phyloP scores from a whole-genome alignment of 441 rosid species.

The Gossypium lobatum region DNA sequence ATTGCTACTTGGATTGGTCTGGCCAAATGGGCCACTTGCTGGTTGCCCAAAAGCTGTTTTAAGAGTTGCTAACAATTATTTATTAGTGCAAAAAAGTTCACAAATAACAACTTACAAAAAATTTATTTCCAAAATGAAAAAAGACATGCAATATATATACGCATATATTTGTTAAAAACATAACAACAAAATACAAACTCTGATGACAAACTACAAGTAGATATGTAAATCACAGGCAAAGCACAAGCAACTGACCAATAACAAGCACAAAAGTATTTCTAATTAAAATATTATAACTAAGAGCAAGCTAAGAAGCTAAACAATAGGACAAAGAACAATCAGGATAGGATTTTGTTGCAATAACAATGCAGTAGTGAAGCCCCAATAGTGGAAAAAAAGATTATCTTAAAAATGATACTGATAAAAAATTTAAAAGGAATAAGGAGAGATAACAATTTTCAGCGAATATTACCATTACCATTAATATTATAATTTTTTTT shows the following conservation, averaged over 20 bases:
- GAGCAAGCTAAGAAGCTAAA: background rate
- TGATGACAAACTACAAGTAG: background rate
- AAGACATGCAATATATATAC: background rate
- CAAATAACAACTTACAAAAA: background rate
- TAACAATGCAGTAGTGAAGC: background rate
- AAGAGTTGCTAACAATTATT: slow-evolving; percentile 9
- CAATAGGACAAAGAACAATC: background rate
- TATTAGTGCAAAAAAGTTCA: background rate
- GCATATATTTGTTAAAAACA: background rate
- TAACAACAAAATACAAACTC: background rate
- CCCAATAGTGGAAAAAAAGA: background rate
- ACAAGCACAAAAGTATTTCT: background rate
- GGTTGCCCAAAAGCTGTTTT: slow-evolving; percentile 89
- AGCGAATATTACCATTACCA: background rate
- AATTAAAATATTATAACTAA: background rate
- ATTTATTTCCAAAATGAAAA: background rate
- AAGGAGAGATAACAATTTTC: background rate
- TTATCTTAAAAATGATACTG: background rate
- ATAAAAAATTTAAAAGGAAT: background rate
- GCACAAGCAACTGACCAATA: background rate
- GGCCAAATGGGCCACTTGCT: slow-evolving; percentile 76
- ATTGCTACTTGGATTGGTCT: slow-evolving; percentile 52
- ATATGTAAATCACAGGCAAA: background rate
- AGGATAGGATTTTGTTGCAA: background rate
- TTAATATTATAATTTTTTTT: background rate